Evolutionary conservation across 2,329 filamentous ascomycete genomes (phyloP), one percentile per base, ranked within the genome.

Genomic region (Elsinoe necatrix): DNA sequence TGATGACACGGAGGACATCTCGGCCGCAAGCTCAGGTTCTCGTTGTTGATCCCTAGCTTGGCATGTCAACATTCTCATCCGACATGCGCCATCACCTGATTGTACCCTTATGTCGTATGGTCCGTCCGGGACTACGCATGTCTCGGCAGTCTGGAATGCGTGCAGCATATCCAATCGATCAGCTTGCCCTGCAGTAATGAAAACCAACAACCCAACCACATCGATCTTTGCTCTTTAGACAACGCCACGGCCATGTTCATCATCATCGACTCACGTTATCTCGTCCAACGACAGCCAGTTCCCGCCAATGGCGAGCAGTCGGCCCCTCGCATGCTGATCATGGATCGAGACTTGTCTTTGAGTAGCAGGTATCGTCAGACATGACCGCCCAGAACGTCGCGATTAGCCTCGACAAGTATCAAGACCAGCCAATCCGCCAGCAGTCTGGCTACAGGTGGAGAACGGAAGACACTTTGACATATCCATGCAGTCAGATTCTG

Each of bases 201-300:
- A 31, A 6, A 31, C 16, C 48, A 52, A 39, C 48, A 39, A 34
- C 14, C 48, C 29, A 37, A 52, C 48, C 20, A 52, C 31, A 20
- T 18, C 43, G 21, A 29, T 27, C 48, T 67, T 65, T 68, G 68
- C 68, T 68, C 63, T 66, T 57, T 57, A 14, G 55, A 52, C 18
- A 31, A 39, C 51, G 48, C 27, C 48, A 35, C 47, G 47, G 51
- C 47, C 48, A 50, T 52, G 52, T 35, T 55, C 31, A 56, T 56
- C 57, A 50, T 45, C 55, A 54, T 51, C 54, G 59, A 47, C 39
- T 37, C 31, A 18, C 51, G 43, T 59, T 47, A 37, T 51, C 29
- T 21, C 48, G 3, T 20, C 25, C 21, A 20, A 25, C 14, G 11
- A 35, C 20, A 6, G 31, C 7, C 12, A 5, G 1, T 16, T 14